phyloP scores from a whole-genome alignment of 225 moss, liverwort and hornwort genomes.

The Physcomitrellopsis africana region DNA sequence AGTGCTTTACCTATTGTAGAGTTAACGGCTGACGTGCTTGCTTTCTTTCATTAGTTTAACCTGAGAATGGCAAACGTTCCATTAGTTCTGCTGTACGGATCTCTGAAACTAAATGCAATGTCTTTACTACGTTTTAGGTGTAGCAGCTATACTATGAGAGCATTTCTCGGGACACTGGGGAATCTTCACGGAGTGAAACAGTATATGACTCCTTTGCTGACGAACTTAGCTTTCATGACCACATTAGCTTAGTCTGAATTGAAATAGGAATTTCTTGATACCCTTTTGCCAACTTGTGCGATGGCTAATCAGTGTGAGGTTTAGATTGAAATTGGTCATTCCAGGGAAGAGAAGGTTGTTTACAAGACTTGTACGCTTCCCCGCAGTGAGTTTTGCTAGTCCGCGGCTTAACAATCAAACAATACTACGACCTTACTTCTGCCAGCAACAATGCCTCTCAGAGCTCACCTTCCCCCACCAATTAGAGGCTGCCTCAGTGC shows the following conservation, averaged over 20 bases:
- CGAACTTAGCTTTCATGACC: slow-evolving; percentile 6
- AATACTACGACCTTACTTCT: slow-evolving; percentile 27
- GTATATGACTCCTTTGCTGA: neutral
- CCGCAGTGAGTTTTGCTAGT: slow-evolving; percentile 29
- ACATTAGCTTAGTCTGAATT: slow-evolving; percentile 22
- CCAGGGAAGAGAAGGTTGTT: slow-evolving; percentile 46
- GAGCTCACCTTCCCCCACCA: slow-evolving; percentile 50
- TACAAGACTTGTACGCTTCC: slow-evolving; percentile 30
- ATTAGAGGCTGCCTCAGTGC: slow-evolving; percentile 64
- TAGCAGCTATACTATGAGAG: slow-evolving; percentile 1
- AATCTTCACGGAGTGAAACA: neutral
- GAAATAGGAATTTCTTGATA: slow-evolving; percentile 5
- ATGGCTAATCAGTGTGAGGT: slow-evolving; percentile 45
- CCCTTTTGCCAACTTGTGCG: slow-evolving; percentile 27
- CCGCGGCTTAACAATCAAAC: slow-evolving; percentile 34
- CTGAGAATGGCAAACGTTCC: neutral
- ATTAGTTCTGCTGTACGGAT: slow-evolving; percentile 19
- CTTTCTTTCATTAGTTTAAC: neutral
- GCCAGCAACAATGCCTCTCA: slow-evolving; percentile 60
- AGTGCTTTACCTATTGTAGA: neutral
- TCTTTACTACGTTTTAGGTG: slow-evolving; percentile 6
- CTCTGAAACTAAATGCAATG: neutral
- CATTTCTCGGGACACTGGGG: slow-evolving; percentile 6
- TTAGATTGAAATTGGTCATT: slow-evolving; percentile 57
- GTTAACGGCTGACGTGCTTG: neutral